Percentiles rank a stretch among this genome's conserved stretches.
phyloP scores from a whole-genome alignment of 2,329 filamentous ascomycete genomes.

The Penicillium sp. region DNA sequence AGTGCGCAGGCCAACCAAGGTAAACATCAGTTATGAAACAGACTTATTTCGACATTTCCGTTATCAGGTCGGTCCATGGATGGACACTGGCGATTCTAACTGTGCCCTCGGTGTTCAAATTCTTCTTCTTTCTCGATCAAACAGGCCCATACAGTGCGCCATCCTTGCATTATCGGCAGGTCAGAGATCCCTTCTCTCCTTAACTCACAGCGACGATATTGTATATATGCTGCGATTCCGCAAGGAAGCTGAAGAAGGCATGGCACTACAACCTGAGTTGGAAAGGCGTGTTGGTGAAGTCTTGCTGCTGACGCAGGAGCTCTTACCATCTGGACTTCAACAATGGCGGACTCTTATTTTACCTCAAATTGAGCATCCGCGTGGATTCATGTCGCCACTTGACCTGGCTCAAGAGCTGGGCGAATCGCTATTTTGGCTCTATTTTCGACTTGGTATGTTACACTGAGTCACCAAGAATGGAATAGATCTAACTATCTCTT shows the following conservation, averaged over 20 bases:
- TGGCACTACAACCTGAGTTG: constrained; percentile 12
- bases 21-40: constrained; percentile 17
- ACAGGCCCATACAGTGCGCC: constrained; percentile 18
- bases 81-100: constrained; percentile 25
- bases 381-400: constrained; percentile 2
- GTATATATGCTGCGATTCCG: constrained; percentile 13
- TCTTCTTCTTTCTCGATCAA: constrained; percentile 20
- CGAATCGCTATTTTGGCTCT: constrained; percentile 21
- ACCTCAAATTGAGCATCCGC: constrained; percentile 3
- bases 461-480: neutral
- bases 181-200: constrained; percentile 13
- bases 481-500: neutral
- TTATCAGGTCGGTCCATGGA: constrained; percentile 27
- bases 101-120: constrained; percentile 22
- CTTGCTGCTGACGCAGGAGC: constrained; percentile 20
- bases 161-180: constrained; percentile 21
- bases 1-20: neutral
- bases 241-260: constrained; percentile 17
- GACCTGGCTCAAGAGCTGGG: constrained; percentile 13
- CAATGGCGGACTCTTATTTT: constrained; percentile 17
- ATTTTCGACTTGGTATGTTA: constrained; percentile 21
- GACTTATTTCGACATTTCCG: constrained; percentile 26
- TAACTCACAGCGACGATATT: neutral
- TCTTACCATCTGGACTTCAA: constrained; percentile 13
- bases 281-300: constrained; percentile 12